Evolutionary conservation across 2,329 filamentous ascomycete genomes (phyloP).

Genomic region (Hymenoscyphus repandus): DNA sequence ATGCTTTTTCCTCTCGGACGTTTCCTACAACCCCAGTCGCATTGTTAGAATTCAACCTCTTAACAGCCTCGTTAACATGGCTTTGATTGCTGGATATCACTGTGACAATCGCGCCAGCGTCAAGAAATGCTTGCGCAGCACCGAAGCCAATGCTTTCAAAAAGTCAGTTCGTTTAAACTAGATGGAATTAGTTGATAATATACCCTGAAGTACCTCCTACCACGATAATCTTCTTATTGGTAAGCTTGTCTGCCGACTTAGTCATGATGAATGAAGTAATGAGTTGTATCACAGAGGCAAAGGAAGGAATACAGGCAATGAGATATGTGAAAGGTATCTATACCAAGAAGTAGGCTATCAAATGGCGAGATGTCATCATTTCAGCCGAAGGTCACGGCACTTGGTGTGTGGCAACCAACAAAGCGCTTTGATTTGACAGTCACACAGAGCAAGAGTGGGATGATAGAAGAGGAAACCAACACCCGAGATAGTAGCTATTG

Average conservation of each 20-base stretch:
- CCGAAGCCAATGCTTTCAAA: constrained; percentile 35
- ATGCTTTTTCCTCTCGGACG: constrained; percentile 33
- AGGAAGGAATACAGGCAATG: too few species aligned
- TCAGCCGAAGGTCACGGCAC: too few species aligned
- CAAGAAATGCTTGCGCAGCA: constrained; percentile 33
- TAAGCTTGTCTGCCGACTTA: constrained; percentile 31
- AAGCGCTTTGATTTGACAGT: too few species aligned
- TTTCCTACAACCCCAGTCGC: constrained; percentile 31
- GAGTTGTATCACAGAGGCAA: too few species aligned
- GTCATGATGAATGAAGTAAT: constrained; percentile 10
- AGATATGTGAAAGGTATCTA: too few species aligned
- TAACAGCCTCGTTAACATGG: constrained; percentile 30
- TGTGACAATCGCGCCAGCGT: constrained; percentile 32
- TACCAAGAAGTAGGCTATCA: too few species aligned
- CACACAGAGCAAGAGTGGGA: too few species aligned
- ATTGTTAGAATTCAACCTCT: constrained; percentile 23
- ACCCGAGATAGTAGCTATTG: too few species aligned
- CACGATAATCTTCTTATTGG: constrained; percentile 33
- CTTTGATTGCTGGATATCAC: constrained; percentile 34
- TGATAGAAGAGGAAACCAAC: too few species aligned
- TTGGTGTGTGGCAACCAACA: too few species aligned
- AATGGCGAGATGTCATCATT: too few species aligned
- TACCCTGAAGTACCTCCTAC: constrained; percentile 36
- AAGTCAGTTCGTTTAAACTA: background rate
- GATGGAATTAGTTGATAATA: background rate